phyloP scores from a whole-genome alignment of 495 filamentous ascomycete genomes.

The Talaromyces ruber region DNA sequence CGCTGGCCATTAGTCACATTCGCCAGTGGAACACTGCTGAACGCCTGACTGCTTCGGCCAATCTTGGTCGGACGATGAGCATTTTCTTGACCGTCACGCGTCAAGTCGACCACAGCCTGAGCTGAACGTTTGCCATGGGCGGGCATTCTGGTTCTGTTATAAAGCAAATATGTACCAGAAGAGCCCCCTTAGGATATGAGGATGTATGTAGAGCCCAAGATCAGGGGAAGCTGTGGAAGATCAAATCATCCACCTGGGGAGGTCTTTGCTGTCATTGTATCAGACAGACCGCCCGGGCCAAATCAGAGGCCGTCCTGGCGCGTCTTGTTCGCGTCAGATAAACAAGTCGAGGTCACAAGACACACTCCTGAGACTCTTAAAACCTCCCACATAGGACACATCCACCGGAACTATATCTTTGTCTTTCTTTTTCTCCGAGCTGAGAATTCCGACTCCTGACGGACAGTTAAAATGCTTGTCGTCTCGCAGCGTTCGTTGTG shows the following conservation, averaged over 20 bases:
- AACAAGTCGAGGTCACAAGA: background rate
- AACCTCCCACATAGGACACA: no score
- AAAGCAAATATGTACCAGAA: slow-evolving; percentile 36
- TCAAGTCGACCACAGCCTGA: slow-evolving; percentile 2
- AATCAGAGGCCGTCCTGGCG: background rate
- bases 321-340: background rate
- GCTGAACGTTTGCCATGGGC: background rate
- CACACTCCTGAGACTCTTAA: no score
- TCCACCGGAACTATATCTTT: no score
- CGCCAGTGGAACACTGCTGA: background rate
- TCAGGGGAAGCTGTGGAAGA: slow-evolving; percentile 12
- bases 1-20: slow-evolving; percentile 16
- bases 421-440: no score
- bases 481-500: background rate
- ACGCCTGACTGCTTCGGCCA: slow-evolving; percentile 1
- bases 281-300: background rate
- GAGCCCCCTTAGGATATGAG: slow-evolving; percentile 7
- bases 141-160: background rate
- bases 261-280: background rate
- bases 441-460: no score
- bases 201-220: slow-evolving; percentile 36
- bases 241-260: background rate
- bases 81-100: slow-evolving; percentile 12
- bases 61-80: slow-evolving; percentile 14
- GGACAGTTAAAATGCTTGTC: background rate